Evolutionary conservation across 1,284 basidiomycete species (phyloP).

Genomic region (Rhodotorula sp.): DNA sequence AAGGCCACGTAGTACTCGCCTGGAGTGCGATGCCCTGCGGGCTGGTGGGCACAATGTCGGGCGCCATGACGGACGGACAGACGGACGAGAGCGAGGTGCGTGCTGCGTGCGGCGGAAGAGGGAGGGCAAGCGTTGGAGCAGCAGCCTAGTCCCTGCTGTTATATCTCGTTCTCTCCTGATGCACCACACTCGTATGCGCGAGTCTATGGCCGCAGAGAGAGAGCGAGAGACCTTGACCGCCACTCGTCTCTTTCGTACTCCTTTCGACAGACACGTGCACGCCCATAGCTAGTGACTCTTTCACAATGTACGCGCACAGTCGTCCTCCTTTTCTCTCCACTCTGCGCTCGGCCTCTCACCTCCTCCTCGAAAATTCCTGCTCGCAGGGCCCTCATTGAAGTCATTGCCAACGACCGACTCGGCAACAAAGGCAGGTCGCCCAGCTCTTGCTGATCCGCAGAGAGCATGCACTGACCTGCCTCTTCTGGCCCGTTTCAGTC

Average conservation of each 20-base stretch:
- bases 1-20: no score
- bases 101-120: neutral
- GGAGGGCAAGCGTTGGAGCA: neutral
- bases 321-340: neutral
- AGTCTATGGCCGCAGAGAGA: no score
- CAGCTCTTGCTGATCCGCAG: neutral
- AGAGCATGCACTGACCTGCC: neutral
- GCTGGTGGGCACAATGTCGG: constrained; percentile 37
- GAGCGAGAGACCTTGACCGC: no score
- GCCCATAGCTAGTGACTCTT: no score
- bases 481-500: constrained; percentile 55
- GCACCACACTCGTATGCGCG: no score
- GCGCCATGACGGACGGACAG: neutral
- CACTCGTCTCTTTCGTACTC: no score
- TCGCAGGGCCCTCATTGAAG: constrained; percentile 27
- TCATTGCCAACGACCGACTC: constrained; percentile 90
- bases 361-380: neutral
- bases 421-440: constrained; percentile 77
- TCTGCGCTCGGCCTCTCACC: neutral
- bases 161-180: no score
- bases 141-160: no score
- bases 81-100: neutral
- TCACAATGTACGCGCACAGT: neutral
- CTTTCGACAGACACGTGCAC: no score
- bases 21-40: constrained; percentile 40